Conservation (phyloP, 202 grass and related monocot genomes). For the Panicum hallii region DNA sequence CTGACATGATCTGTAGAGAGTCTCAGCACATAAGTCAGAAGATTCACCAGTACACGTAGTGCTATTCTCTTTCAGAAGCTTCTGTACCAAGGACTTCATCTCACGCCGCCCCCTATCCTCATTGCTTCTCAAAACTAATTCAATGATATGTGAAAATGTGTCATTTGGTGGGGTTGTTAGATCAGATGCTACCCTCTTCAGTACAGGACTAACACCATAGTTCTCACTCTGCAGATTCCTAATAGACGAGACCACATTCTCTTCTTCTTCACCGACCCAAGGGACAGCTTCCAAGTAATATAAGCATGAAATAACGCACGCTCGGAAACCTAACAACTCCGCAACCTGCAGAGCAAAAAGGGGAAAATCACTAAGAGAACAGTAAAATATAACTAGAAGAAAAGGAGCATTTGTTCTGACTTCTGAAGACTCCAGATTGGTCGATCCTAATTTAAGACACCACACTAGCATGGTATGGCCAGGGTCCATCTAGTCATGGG, state of each 20-base stretch:
- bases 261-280: conserved; percentile 94
- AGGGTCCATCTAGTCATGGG: conserved; percentile 43
- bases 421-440: conserved; percentile 33
- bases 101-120: conserved; percentile 84
- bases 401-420: conserved; percentile 31
- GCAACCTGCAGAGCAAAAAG: conserved; percentile 65
- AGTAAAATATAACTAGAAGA: conserved; percentile 32
- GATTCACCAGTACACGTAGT: conserved; percentile 46
- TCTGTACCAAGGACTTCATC: conserved; percentile 89
- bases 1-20: conserved; percentile 71
- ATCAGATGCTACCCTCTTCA: conserved; percentile 86
- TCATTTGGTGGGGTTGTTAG: conserved; percentile 67
- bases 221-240: conserved; percentile 64
- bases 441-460: conserved; percentile 33
- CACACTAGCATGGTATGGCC: conserved; percentile 23
- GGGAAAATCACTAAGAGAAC: conserved; percentile 7
- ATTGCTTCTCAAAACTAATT: conserved; percentile 86
- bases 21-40: conserved; percentile 60
- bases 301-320: conserved; percentile 80
- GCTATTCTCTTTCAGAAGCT: conserved; percentile 85
- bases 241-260: conserved; percentile 76
- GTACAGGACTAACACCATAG: conserved; percentile 69
- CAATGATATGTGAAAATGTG: conserved; percentile 81
- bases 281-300: conserved; percentile 89
- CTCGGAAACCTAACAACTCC: conserved; percentile 71